phyloP scores from a whole-genome alignment of 345 rosid genomes.

The Eucalyptus caleyi region DNA sequence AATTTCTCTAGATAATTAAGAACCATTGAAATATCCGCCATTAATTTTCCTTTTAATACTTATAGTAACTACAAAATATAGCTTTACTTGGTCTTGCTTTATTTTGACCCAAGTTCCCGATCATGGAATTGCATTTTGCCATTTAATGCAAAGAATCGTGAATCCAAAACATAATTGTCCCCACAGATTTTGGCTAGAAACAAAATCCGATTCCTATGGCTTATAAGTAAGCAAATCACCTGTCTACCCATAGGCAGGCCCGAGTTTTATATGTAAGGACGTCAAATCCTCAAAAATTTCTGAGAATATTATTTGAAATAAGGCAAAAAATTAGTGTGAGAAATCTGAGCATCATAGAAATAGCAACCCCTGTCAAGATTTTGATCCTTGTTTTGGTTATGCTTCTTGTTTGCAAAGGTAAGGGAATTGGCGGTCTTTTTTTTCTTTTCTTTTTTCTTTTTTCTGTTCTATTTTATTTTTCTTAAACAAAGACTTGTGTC shows the following conservation, averaged over 20 bases:
- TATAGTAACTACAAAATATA: too few species aligned
- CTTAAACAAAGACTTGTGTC: too few species aligned
- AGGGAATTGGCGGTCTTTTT: background rate
- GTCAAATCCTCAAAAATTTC: background rate
- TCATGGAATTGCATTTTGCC: background rate
- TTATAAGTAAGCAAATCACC: background rate
- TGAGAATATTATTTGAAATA: background rate
- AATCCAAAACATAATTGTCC: too few species aligned
- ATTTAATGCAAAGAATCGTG: background rate
- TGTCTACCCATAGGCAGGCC: background rate
- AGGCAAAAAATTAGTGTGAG: background rate
- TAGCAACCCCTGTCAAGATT: background rate
- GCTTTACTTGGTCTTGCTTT: background rate
- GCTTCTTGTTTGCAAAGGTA: background rate
- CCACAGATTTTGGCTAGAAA: background rate
- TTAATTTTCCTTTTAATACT: background rate
- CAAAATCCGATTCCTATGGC: background rate
- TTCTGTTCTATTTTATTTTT: too few species aligned
- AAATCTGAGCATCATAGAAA: background rate
- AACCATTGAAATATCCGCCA: too few species aligned
- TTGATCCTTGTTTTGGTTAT: background rate
- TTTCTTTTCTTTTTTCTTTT: too few species aligned
- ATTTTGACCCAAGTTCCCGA: background rate
- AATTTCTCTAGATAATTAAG: too few species aligned
- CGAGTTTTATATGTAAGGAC: background rate